Percentiles rank a stretch among this genome's conserved stretches.
phyloP scores from a whole-genome alignment of 1,284 basidiomycete genomes.

The Neonothopanus nambi region DNA sequence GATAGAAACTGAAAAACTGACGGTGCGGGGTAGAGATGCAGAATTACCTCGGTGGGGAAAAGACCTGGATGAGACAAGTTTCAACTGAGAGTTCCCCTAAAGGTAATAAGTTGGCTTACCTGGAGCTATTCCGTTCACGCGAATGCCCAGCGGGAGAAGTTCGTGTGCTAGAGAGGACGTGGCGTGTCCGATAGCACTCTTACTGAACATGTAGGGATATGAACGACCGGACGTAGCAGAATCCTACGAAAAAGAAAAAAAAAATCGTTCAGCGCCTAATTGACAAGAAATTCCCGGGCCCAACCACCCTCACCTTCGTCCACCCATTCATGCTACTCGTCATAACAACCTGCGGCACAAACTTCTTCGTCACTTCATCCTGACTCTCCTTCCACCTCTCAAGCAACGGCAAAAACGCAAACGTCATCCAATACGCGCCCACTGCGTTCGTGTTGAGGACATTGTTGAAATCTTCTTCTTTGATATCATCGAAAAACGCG shows the following conservation, averaged over 20 bases:
- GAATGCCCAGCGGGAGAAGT: conserved; percentile 49
- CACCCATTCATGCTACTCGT: conserved; percentile 56
- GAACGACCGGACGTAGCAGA: conserved; percentile 38
- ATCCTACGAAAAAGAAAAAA: conserved; percentile 30
- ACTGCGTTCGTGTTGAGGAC: conserved; percentile 43
- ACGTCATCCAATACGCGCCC: conserved; percentile 51
- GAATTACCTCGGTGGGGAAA: conserved; percentile 18
- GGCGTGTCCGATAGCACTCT: conserved; percentile 51
- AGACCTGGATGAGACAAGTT: conserved; percentile 13
- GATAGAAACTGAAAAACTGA: background rate
- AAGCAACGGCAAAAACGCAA: conserved; percentile 51
- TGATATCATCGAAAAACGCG: conserved; percentile 40
- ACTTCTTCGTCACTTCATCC: conserved; percentile 30
- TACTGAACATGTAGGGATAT: conserved; percentile 51
- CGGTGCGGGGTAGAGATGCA: background rate
- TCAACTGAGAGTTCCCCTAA: background rate
- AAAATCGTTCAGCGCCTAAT: background rate
- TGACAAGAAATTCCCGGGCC: background rate
- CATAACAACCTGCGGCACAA: conserved; percentile 52
- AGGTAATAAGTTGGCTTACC: conserved; percentile 24
- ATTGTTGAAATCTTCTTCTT: conserved; percentile 40
- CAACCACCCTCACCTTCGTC: conserved; percentile 42
- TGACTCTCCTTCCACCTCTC: conserved; percentile 43
- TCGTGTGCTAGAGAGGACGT: conserved; percentile 51
- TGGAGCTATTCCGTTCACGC: conserved; percentile 59